Percentiles rank a stretch among this genome's conserved stretches.
Conservation (phyloP, 768 basidiomycete genomes). For the Cystoderma amianthinum region DNA sequence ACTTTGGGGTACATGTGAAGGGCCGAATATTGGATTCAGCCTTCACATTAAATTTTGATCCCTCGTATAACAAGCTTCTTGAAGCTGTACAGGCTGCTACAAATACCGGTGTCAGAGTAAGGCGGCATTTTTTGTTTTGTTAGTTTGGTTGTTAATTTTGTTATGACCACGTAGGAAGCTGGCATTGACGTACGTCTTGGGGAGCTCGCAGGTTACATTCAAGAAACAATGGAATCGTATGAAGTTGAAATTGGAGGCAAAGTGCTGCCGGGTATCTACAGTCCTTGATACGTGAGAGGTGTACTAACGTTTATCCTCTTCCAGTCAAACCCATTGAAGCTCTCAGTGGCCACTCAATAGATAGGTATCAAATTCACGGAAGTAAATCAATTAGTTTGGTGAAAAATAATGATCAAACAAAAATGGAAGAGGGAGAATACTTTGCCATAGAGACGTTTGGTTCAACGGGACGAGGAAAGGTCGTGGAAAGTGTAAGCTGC, state of each 20-base stretch:
- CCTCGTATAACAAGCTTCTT: conserved; percentile 82
- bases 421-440: conserved; percentile 99
- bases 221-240: conserved; percentile 99
- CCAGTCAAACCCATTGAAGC: conserved; percentile 91
- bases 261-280: conserved; percentile 64
- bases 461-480: conserved; percentile 86
- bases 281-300: background rate
- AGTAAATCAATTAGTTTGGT: conserved; percentile 90
- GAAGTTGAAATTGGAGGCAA: conserved; percentile 92
- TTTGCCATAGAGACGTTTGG: conserved; percentile 99
- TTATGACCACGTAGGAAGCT: conserved; percentile 77
- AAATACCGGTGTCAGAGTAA: conserved; percentile 80
- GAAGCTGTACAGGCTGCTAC: conserved; percentile 94
- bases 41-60: conserved; percentile 87
- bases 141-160: conserved; percentile 3
- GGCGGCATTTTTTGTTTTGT: conserved; percentile 4
- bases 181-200: conserved; percentile 94
- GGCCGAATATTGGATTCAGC: conserved; percentile 94
- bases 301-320: too few species aligned
- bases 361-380: conserved; percentile 87
- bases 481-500: conserved; percentile 66
- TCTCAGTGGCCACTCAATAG: conserved; percentile 92
- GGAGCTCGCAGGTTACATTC: conserved; percentile 86
- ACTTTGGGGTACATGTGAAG: conserved; percentile 95
- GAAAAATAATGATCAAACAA: conserved; percentile 83